Base-by-base conservation (phyloP, 2,329 filamentous ascomycete genomes). In the Xylaria multiplex region DNA sequence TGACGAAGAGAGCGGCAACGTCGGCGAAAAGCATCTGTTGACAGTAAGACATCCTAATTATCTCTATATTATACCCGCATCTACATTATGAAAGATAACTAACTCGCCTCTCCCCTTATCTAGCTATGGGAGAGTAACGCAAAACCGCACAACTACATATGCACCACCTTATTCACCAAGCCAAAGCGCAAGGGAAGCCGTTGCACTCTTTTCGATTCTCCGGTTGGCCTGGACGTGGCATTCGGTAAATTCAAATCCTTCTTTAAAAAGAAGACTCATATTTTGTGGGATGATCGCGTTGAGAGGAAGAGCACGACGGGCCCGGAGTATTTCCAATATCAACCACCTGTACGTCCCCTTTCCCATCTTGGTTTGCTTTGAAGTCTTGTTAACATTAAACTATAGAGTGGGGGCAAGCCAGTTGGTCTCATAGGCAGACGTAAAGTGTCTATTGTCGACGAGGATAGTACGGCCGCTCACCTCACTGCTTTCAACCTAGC, bases 41-140 rank as follows among this genome's bases (percentile, higher is more conserved):
- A 85, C 83, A 65, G 90, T 91, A 79, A 79, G 86, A 78, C 13
- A 35, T 53, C 32, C 58, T 19, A 30, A 27, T 37, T 11, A 65
- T 55, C 22, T 27, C 16, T 40, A 53, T 30, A 19, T n/a, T 3
- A 19, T 16, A 27, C 37, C 9, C 19, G 4, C n/a, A 24, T 16
- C 6, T 16, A 24, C 24, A n/a, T 8, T 8, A 9, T 35, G 16
- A 6, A 16, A n/a, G 27, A 7, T 48, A 19, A 60, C 56, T 56
- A 35, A 40, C n/a, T 6, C 52, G 27, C 24, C 24, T 11, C 9
- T n/a, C 11, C n/a, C 35, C 46, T 32, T 24, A 24, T 40, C n/a
- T 68, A 93, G 90, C 82, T 94, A 57, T 92, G 88, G 79, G 87
- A 93, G 76, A 90, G 89, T 5, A 83, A 87, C 66, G 79, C 83